phyloP scores from a whole-genome alignment of 345 rosid species.

The Aquilaria yunnanensis region DNA sequence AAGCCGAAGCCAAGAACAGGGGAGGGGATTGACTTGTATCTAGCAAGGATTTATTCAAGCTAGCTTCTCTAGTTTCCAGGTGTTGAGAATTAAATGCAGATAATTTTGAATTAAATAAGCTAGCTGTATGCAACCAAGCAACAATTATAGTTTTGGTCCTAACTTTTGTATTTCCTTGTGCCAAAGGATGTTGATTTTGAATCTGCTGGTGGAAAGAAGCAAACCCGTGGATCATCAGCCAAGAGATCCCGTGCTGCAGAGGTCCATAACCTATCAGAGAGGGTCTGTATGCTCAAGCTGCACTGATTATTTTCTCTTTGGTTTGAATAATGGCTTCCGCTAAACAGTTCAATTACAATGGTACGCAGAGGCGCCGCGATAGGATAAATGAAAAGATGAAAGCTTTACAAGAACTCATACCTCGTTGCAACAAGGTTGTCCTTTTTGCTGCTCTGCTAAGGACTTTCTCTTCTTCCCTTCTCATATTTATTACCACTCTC shows the following conservation, averaged over 20 bases:
- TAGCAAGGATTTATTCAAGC: too few relatives aligned
- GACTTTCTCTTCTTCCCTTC: not conserved
- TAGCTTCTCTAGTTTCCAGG: not conserved
- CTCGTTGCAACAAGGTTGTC: constrained; percentile 40
- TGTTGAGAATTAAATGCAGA: not conserved
- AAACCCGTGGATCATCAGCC: constrained; percentile 50
- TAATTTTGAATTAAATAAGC: too few relatives aligned
- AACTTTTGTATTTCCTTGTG: not conserved
- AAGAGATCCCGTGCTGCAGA: constrained; percentile 91
- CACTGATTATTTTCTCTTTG: not conserved
- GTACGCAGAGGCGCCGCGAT: constrained; percentile 51
- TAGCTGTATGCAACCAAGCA: too few relatives aligned
- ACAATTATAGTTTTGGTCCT: not conserved
- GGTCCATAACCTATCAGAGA: constrained; percentile 94
- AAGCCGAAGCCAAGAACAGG: too few relatives aligned
- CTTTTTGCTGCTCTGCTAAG: not conserved
- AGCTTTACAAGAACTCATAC: constrained; percentile 63
- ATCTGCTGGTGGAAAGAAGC: constrained; percentile 47
- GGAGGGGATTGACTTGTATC: too few relatives aligned
- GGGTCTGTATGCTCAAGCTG: constrained; percentile 40
- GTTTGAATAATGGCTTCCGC: not conserved
- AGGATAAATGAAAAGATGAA: constrained; percentile 60
- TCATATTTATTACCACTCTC: not conserved
- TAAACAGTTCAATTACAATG: constrained; percentile 5
- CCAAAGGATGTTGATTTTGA: constrained; percentile 56